phyloP scores from a whole-genome alignment of 148 eudicot species.

The Persicaria maculosa region DNA sequence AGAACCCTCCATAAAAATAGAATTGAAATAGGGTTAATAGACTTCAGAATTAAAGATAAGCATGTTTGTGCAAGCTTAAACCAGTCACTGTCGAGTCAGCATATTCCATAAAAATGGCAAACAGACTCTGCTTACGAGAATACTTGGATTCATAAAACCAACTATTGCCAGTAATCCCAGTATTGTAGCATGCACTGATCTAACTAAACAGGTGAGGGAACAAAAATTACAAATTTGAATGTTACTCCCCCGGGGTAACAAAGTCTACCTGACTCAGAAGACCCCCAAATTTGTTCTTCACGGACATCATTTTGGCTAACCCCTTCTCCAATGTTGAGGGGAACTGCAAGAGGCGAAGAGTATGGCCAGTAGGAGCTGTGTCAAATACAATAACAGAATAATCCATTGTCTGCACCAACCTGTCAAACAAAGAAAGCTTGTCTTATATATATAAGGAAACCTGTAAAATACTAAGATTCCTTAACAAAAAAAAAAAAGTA shows the following conservation, averaged over 20 bases:
- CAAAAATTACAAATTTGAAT: background rate
- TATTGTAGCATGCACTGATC: background rate
- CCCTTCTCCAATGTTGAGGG: slow-evolving; percentile 95
- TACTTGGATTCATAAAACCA: background rate
- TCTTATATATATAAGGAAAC: background rate
- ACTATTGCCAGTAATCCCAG: background rate
- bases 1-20: background rate
- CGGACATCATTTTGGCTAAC: slow-evolving; percentile 66
- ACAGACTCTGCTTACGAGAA: background rate
- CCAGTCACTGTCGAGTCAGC: background rate
- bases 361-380: slow-evolving; percentile 99
- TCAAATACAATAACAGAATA: slow-evolving; percentile 94
- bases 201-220: background rate
- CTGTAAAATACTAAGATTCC: background rate
- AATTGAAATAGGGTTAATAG: background rate
- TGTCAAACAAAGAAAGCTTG: slow-evolving; percentile 21
- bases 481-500: background rate
- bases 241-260: background rate
- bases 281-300: slow-evolving; percentile 93
- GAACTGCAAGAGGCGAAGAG: slow-evolving; percentile 91
- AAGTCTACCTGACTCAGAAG: slow-evolving; percentile 67
- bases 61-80: background rate
- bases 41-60: background rate
- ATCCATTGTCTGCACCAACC: slow-evolving; percentile 95
- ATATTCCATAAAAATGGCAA: background rate